phyloP scores from a whole-genome alignment of 306 rosid species.

The Cucumis melo region DNA sequence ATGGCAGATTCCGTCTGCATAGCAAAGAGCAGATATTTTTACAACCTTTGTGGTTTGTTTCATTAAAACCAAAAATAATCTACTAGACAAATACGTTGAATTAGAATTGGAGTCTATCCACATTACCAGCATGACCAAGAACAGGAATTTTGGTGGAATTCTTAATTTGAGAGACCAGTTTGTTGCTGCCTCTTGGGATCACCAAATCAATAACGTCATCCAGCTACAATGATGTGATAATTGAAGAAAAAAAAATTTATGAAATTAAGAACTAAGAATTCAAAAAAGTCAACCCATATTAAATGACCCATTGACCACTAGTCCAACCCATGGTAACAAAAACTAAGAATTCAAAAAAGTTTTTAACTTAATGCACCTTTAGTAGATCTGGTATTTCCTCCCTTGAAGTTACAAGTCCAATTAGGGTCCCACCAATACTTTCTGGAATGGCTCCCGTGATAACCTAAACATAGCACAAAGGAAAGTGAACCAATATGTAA shows the following conservation, averaged over 20 bases:
- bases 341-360: slow-evolving; percentile 10
- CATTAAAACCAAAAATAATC: slow-evolving; percentile 6
- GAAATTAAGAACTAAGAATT: neutral
- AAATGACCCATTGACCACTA: neutral
- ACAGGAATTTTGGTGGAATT: slow-evolving; percentile 93
- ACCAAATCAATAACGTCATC: slow-evolving; percentile 93
- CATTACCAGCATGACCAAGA: slow-evolving; percentile 96
- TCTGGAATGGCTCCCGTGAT: slow-evolving; percentile 89
- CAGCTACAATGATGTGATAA: slow-evolving; percentile 29
- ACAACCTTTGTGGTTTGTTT: neutral
- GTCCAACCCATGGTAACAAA: neutral
- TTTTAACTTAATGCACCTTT: slow-evolving; percentile 32
- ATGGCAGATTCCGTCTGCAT: slow-evolving; percentile 94
- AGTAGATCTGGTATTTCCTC: slow-evolving; percentile 93
- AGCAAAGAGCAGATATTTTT: neutral
- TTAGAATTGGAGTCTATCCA: slow-evolving; percentile 1
- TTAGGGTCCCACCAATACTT: slow-evolving; percentile 67
- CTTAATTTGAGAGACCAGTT: slow-evolving; percentile 87
- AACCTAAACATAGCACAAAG: slow-evolving; percentile 28
- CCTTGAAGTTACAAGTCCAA: slow-evolving; percentile 95
- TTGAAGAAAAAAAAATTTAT: neutral
- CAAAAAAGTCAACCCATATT: neutral
- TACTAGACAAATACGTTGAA: neutral
- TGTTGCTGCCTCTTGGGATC: slow-evolving; percentile 97
- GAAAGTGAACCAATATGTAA: slow-evolving; percentile 1